A percentile compares a stretch with the other conserved stretches of the same genome.
Evolutionary conservation across 805 yeast species (phyloP).

Genomic region (Candida adriatica): DNA sequence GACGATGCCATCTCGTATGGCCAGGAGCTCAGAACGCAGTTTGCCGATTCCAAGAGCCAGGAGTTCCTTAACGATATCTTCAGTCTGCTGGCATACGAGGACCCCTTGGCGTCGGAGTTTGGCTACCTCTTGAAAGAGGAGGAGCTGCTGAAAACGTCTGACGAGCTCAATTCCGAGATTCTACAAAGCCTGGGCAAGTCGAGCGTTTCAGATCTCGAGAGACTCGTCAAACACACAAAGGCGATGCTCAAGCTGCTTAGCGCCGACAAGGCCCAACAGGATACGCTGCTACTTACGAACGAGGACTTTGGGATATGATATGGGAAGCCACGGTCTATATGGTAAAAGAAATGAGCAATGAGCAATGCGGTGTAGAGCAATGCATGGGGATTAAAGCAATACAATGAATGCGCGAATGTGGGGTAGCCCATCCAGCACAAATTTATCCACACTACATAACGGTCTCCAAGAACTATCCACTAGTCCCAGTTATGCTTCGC

Average conservation of each 20-base stretch:
- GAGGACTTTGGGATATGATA: constrained; percentile 32
- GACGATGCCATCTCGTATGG: constrained; percentile 34
- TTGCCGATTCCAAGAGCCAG: constrained; percentile 27
- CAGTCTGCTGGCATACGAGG: constrained; percentile 44
- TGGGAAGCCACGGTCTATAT: no score
- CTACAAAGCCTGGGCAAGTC: constrained; percentile 37
- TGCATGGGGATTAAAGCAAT: no score
- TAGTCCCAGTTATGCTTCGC: no score
- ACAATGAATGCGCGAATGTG: no score
- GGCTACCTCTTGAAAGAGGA: constrained; percentile 30
- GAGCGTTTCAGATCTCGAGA: constrained; percentile 36
- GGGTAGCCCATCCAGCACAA: no score
- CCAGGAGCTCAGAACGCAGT: constrained; percentile 28
- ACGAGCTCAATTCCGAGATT: constrained; percentile 36
- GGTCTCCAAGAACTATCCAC: no score
- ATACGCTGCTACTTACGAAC: constrained; percentile 34
- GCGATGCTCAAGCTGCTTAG: constrained; percentile 28
- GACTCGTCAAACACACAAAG: constrained; percentile 35
- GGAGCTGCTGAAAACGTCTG: constrained; percentile 33
- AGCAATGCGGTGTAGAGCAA: no score
- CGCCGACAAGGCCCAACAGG: constrained; percentile 26
- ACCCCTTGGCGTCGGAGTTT: constrained; percentile 36
- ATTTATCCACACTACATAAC: no score
- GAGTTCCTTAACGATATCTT: constrained; percentile 39
- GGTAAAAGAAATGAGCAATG: no score